Evolutionary conservation across 2,329 filamentous ascomycete genomes (phyloP).

Genomic region (Ascochyta fabae): DNA sequence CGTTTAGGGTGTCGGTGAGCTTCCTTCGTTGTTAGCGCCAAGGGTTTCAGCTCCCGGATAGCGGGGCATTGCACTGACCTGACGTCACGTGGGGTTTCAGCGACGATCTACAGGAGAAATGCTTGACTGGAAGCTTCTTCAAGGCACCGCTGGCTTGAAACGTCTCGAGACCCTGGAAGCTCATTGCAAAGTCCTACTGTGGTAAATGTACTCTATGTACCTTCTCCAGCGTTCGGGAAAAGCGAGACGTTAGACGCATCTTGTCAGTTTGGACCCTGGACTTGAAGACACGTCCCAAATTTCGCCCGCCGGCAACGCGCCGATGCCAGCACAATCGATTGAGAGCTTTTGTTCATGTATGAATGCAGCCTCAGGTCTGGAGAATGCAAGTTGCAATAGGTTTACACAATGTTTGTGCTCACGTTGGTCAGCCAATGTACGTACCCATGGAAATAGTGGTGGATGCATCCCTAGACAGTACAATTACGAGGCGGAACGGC

Average conservation of each 20-base stretch:
- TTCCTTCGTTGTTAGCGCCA: slow-evolving; percentile 2
- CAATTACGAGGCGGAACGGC: neutral
- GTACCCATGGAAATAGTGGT: neutral
- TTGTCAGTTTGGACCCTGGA: slow-evolving; percentile 11
- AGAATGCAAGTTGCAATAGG: neutral
- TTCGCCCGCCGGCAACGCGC: neutral
- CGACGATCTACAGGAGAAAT: neutral
- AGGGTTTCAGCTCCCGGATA: slow-evolving; percentile 15
- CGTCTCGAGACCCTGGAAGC: neutral
- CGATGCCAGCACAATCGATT: neutral
- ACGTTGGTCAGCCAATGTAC: neutral
- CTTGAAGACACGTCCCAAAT: neutral
- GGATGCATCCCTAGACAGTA: neutral
- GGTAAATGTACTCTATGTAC: neutral
- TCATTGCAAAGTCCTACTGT: neutral
- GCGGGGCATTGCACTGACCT: slow-evolving; percentile 17
- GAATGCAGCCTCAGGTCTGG: neutral
- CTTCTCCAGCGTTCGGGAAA: neutral
- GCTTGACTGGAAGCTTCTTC: neutral
- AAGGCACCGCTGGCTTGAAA: neutral
- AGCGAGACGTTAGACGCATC: neutral
- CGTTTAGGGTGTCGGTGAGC: slow-evolving; percentile 10
- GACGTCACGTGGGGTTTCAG: slow-evolving; percentile 19
- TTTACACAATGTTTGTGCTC: neutral
- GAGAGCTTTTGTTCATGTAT: neutral